Conservation (phyloP, 2,329 filamentous ascomycete genomes). For the Gaeumannomyces tritici region DNA sequence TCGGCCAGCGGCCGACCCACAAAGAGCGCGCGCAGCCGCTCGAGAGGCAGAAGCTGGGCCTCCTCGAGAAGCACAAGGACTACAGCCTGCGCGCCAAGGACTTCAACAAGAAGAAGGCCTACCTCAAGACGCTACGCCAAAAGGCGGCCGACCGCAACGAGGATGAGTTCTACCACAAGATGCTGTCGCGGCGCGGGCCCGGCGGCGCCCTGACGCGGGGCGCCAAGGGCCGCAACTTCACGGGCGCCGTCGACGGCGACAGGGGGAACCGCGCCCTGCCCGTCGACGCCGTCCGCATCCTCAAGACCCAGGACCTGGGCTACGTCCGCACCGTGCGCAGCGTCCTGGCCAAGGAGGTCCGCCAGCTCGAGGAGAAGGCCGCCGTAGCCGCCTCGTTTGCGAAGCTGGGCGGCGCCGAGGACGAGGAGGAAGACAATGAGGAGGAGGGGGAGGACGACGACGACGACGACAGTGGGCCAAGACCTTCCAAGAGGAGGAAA, state of each 20-base stretch:
- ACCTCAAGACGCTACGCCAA: constrained; percentile 47
- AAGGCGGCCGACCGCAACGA: constrained; percentile 60
- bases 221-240: constrained; percentile 33
- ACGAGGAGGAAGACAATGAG: constrained; percentile 19
- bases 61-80: constrained; percentile 93
- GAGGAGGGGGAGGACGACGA: constrained; percentile 21
- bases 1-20: constrained; percentile 74
- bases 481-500: constrained; percentile 11
- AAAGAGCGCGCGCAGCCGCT: constrained; percentile 80
- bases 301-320: constrained; percentile 61
- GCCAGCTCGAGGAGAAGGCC: constrained; percentile 41
- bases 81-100: constrained; percentile 57
- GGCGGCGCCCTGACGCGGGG: constrained; percentile 31
- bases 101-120: constrained; percentile 55
- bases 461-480: constrained; percentile 16
- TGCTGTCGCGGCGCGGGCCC: constrained; percentile 53
- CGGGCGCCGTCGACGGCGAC: constrained; percentile 46
- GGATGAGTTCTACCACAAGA: constrained; percentile 65
- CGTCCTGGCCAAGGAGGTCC: constrained; percentile 47
- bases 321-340: constrained; percentile 56
- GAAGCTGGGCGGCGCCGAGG: constrained; percentile 15
- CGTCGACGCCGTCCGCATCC: constrained; percentile 47
- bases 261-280: constrained; percentile 46
- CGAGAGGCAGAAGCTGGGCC: constrained; percentile 76
- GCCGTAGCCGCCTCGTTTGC: constrained; percentile 30